Evolutionary conservation across 2,329 filamentous ascomycete genomes (phyloP).

Genomic region (Claviceps sp.): DNA sequence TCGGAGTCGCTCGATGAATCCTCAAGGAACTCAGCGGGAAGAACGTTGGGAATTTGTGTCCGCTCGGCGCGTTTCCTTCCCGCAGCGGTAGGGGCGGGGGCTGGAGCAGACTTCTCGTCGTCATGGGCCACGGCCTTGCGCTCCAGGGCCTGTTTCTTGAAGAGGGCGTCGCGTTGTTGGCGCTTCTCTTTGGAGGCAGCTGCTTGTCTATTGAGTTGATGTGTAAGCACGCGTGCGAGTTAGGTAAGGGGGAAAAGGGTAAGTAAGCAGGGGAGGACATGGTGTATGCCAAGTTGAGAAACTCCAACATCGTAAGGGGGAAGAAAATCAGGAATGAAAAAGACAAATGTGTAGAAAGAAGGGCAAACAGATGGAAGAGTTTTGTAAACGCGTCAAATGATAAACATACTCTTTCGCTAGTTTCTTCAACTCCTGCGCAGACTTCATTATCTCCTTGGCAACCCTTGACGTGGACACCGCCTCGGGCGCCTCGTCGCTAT

Average conservation of each 20-base stretch:
- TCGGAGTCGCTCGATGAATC: conserved; percentile 36
- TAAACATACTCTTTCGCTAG: conserved; percentile 36
- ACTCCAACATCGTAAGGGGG: not conserved
- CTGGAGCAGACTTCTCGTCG: not conserved
- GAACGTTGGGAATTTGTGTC: conserved; percentile 27
- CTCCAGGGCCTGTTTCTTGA: conserved; percentile 41
- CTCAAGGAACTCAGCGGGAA: conserved; percentile 39
- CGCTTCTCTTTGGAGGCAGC: conserved; percentile 40
- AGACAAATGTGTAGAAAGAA: too few species aligned
- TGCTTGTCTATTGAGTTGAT: conserved; percentile 27
- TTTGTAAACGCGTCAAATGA: too few species aligned
- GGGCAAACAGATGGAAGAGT: not conserved
- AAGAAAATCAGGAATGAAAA: too few species aligned
- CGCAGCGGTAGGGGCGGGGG: not conserved
- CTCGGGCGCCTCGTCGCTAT: conserved; percentile 45
- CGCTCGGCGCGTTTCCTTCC: conserved; percentile 19
- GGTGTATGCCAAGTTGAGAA: not conserved
- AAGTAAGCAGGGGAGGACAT: too few species aligned
- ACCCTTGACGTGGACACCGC: conserved; percentile 40
- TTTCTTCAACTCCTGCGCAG: conserved; percentile 32
- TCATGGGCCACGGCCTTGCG: conserved; percentile 18
- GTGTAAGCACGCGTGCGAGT: not conserved
- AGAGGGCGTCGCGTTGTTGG: conserved; percentile 37
- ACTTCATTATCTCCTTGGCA: conserved; percentile 31
- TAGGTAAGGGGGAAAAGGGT: too few species aligned